Evolutionary conservation across 1,284 basidiomycete genomes (phyloP), one percentile per base, ranked within the genome.

Genomic region (Rugosomyces carneus): DNA sequence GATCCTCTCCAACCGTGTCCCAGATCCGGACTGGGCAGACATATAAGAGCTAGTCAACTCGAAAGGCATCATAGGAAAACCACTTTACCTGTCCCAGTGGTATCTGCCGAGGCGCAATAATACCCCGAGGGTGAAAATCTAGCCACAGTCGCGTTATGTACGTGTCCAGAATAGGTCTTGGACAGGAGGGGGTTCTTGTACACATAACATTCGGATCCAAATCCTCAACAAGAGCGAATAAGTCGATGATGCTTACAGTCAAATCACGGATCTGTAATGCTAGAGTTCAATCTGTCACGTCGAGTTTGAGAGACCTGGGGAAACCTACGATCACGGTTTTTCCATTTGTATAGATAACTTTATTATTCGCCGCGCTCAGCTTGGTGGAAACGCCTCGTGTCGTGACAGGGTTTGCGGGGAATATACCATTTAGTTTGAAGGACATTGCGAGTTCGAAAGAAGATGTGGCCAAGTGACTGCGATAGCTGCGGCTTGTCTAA

Each of bases 71-170:
- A 16, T 10, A 26, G 15, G 24, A 16, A 15, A 1, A 16, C 15
- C 11, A 2, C 54, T 75, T 51, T 52, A 89, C 89, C 87, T 47
- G 81, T 89, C 37, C 93, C 93, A 19, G 72, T 70, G 0, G 73
- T 66, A 61, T 96, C 93, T 19, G 80, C 93, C 9, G 92, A 95
- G 2, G 96, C 95, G 58, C 88, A 91, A 67, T 98, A 98, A 69
- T 85, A 97, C 15, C 94, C 95, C 0, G 92, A 89, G 0, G 94
- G 94, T 0, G 93, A 93, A 63, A 97, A 83, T 29, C 90, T 81
- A 5, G 93, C 94, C 10, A 95, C 91, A 1, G 89, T 94, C 4
- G 89, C 79, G 40, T 84, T 84, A 53, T 93, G 84, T 1, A 84
- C 75, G 68, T 97, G 94, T 39, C 90, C 88, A 46, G 80, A 72